Percentiles rank a stretch among this genome's conserved stretches.
These are phyloP conservation scores for Aspergillus sp. DNA, from an alignment of 2,329 filamentous ascomycete species.

Conservation along the genomic window DNA sequence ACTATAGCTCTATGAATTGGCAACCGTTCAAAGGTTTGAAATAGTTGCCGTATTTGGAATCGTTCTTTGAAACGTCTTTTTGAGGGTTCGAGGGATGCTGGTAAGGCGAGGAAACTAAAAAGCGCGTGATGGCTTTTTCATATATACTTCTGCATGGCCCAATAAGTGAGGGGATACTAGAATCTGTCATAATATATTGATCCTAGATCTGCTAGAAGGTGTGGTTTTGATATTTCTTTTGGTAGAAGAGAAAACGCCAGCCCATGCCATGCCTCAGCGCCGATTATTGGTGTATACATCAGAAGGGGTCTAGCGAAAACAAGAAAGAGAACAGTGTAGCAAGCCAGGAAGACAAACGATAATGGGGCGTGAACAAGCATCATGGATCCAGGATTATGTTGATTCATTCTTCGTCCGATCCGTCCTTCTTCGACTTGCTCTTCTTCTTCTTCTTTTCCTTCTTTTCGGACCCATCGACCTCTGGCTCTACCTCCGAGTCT, in stretches of 20 bases:
- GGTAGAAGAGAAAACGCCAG: constrained; percentile 30
- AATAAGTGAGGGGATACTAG: too few species aligned
- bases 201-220: background rate
- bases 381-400: background rate
- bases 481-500: constrained; percentile 35
- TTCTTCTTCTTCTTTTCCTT: constrained; percentile 62
- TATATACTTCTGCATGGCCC: background rate
- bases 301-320: constrained; percentile 5
- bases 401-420: constrained; percentile 27
- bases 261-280: constrained; percentile 41
- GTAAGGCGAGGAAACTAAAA: too few species aligned
- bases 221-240: background rate
- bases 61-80: too few species aligned
- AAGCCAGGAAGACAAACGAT: constrained; percentile 18
- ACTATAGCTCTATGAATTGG: too few species aligned
- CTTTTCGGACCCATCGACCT: constrained; percentile 46
- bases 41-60: too few species aligned
- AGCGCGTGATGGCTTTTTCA: background rate
- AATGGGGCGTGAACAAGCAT: constrained; percentile 1
- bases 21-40: too few species aligned
- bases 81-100: too few species aligned
- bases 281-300: constrained; percentile 17
- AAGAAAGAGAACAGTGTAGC: constrained; percentile 5
- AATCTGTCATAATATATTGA: background rate
- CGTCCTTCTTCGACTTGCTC: constrained; percentile 35